phyloP scores from a whole-genome alignment of 1,284 basidiomycete genomes.

The Cutaneotrichosporon cutaneum region DNA sequence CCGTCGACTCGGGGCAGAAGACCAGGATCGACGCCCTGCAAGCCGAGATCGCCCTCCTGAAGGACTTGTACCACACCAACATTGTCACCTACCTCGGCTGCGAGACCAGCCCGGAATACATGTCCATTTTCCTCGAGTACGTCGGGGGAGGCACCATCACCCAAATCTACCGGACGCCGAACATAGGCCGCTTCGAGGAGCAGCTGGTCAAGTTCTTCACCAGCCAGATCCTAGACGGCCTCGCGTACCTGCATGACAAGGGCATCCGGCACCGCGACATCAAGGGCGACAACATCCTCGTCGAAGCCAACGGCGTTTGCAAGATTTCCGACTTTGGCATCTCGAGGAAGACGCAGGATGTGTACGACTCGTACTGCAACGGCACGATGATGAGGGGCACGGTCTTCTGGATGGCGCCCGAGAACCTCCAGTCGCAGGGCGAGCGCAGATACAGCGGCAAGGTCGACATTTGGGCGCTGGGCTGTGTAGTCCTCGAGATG shows the following conservation, averaged over 20 bases:
- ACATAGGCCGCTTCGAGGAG: conserved; percentile 68
- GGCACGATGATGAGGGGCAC: conserved; percentile 93
- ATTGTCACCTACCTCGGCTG: conserved; percentile 92
- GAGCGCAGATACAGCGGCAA: conserved; percentile 81
- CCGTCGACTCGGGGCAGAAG: conserved; percentile 75
- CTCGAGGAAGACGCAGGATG: conserved; percentile 77
- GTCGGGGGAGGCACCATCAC: conserved; percentile 97
- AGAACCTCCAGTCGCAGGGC: conserved; percentile 62
- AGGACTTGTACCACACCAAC: conserved; percentile 94
- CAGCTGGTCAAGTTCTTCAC: conserved; percentile 91
- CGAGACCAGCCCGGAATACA: conserved; percentile 82
- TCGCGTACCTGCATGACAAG: conserved; percentile 88
- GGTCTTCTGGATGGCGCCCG: conserved; percentile 99
- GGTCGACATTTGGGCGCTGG: conserved; percentile 97
- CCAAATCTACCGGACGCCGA: conserved; percentile 85
- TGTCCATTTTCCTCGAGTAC: conserved; percentile 98
- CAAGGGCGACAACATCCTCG: conserved; percentile 97
- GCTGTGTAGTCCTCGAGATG: conserved; percentile 98
- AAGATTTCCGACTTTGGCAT: conserved; percentile 96
- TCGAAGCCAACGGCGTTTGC: conserved; percentile 87
- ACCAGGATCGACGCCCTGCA: conserved; percentile 87
- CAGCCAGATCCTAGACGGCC: conserved; percentile 82
- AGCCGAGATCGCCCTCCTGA: conserved; percentile 90
- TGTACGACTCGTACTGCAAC: conserved; percentile 70
- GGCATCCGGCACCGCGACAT: conserved; percentile 95